Evolutionary conservation across 2,329 filamentous ascomycete species (phyloP), one percentile per base, ranked within the genome.

Genomic region (Colletotrichum gigasporum): DNA sequence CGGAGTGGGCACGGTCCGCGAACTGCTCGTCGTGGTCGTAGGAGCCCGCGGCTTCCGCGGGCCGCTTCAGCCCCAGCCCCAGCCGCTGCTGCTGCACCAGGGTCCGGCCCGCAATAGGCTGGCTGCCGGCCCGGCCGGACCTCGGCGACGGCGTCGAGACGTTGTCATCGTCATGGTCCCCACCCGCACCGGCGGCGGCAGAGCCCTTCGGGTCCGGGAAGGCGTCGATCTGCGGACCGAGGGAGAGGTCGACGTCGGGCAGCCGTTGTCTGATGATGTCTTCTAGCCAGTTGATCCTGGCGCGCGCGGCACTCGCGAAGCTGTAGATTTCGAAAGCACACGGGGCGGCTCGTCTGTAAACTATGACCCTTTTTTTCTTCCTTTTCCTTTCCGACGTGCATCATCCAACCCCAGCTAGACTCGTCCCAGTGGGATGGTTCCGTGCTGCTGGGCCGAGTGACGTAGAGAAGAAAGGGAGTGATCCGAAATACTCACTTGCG

Each of bases 1-100:
- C 73, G 0, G 75, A 67, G 51, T 70, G 69, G 0, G 71, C 78
- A n/a, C 92, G 84, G 47, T 84, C 80, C 6, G 82, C 70, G 65
- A 83, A 85, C 44, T 79, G 75, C 58, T 84, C 82, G 5, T 77
- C 76, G 8, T 83, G 80, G 66, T 84, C 84, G 68, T 83, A 82
- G 8, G 80, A 39, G 1, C 39, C 54, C 45, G 30, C 54, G 32
- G 54, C 37, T 18, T 63, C 60, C 30, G 54, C 54, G 32, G 60
- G 5, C 12, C 60, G 37, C 24, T 63, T 63, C 11, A 59, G 30
- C 12, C 54, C 54, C 12, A 52, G 54, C 26, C 30, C 32, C 5
- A n/a, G n/a, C n/a, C n/a, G n/a, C n/a, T n/a, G n/a, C n/a, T n/a
- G n/a, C n/a, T n/a, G n/a, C n/a, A n/a, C n/a, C n/a, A 16, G 5